phyloP scores from a whole-genome alignment of 176 grass and related monocot genomes.

The Secale cereale region DNA sequence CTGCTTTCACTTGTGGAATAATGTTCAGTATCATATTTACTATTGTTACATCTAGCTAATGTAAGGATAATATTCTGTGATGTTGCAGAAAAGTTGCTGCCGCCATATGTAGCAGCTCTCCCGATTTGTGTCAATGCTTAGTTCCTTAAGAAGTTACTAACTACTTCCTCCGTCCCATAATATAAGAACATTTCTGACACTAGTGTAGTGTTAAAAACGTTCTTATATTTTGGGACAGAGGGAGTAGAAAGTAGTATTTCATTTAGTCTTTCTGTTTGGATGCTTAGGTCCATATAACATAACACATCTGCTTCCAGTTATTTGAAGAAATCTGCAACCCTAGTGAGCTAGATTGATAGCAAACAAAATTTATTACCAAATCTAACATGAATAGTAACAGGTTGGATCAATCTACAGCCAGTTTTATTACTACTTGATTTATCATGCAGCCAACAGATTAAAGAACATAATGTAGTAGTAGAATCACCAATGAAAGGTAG shows the following conservation, averaged over 20 bases:
- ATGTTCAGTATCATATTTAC: background rate
- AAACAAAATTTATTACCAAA: background rate
- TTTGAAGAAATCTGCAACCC: background rate
- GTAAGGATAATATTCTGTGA: background rate
- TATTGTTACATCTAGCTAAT: background rate
- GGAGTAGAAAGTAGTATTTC: background rate
- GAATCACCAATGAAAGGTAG: constrained; percentile 23
- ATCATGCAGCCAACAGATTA: constrained; percentile 14
- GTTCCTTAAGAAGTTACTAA: no score
- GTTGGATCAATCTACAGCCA: background rate
- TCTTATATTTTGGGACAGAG: no score
- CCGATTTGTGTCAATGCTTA: background rate
- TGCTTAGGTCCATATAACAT: background rate
- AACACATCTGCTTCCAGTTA: background rate
- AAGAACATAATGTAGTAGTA: constrained; percentile 18
- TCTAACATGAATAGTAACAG: background rate
- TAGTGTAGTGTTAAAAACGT: no score
- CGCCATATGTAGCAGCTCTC: background rate
- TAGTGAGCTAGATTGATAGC: background rate
- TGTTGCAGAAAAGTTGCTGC: background rate
- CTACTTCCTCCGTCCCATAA: no score
- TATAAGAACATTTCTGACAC: no score
- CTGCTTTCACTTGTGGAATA: constrained; percentile 23
- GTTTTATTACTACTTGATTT: background rate
- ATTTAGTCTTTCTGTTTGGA: background rate